Evolutionary conservation across 345 rosid genomes (phyloP).

Genomic region (Eucalyptus albens): DNA sequence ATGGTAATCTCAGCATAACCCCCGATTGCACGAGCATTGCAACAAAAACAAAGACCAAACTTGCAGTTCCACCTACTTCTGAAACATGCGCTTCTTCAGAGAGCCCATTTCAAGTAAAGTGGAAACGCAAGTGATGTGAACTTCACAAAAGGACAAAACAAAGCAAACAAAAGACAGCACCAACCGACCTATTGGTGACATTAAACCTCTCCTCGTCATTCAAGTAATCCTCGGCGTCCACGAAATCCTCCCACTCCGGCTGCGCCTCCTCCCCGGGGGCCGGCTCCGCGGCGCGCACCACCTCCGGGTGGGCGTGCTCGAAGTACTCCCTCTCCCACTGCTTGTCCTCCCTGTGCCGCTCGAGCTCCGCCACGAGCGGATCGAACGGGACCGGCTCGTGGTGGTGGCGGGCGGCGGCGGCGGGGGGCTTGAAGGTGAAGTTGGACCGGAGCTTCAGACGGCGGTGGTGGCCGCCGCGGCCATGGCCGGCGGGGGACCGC

Average conservation of each 20-base stretch:
- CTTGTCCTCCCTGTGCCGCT: conserved; percentile 51
- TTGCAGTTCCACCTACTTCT: not conserved
- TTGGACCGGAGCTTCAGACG: conserved; percentile 48
- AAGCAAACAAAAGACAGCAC: not conserved
- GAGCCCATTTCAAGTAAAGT: not conserved
- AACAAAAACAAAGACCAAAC: not conserved
- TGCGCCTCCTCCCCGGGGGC: conserved; percentile 28
- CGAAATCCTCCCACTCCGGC: conserved; percentile 94
- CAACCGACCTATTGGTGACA: conserved; percentile 73
- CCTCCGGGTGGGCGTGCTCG: conserved; percentile 57
- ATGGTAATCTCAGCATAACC: not conserved
- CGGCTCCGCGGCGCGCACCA: not conserved
- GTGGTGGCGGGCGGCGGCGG: not conserved
- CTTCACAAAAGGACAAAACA: not conserved
- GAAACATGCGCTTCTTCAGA: not conserved
- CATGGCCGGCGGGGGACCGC: conserved; percentile 12
- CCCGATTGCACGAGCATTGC: not conserved
- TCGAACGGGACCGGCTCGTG: conserved; percentile 32
- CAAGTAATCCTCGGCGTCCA: conserved; percentile 89
- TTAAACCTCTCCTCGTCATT: conserved; percentile 83
- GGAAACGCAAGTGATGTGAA: not conserved
- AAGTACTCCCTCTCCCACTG: conserved; percentile 73
- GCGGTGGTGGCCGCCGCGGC: conserved; percentile 25
- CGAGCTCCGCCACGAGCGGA: conserved; percentile 36
- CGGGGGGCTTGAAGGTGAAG: conserved; percentile 24